Percentiles rank a stretch among this genome's conserved stretches.
These are phyloP conservation scores for Leccinum pachyderme DNA, from an alignment of 1,284 basidiomycete genomes.

Conservation along the genomic window DNA sequence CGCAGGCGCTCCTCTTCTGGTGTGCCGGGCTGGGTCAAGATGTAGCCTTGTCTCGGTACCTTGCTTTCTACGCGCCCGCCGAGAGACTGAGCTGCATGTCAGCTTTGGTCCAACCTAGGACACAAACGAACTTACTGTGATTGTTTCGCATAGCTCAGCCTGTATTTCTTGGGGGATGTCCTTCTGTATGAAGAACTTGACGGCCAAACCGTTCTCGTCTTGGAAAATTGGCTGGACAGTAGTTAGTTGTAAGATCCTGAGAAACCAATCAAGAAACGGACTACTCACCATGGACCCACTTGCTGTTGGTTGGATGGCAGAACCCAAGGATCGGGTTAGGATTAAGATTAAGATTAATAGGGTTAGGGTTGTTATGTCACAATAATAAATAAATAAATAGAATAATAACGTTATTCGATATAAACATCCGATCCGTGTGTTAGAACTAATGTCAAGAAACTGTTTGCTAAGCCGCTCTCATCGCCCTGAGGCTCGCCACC, in stretches of 20 bases:
- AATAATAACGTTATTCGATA: neutral
- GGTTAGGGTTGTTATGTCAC: slow-evolving; percentile 26
- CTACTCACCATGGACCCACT: slow-evolving; percentile 26
- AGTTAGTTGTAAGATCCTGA: slow-evolving; percentile 4
- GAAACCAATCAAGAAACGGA: neutral
- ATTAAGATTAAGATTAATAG: slow-evolving; percentile 15
- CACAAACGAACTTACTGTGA: slow-evolving; percentile 46
- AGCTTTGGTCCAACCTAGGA: slow-evolving; percentile 3
- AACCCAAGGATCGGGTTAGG: slow-evolving; percentile 37
- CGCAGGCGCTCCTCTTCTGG: slow-evolving; percentile 69
- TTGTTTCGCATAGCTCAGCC: slow-evolving; percentile 63
- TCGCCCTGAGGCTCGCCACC: slow-evolving; percentile 47
- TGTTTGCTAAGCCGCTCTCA: slow-evolving; percentile 36
- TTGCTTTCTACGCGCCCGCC: slow-evolving; percentile 75
- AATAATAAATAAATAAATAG: neutral
- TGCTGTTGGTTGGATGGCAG: slow-evolving; percentile 1
- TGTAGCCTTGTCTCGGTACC: slow-evolving; percentile 70
- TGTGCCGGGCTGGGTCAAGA: slow-evolving; percentile 66
- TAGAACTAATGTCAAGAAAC: neutral
- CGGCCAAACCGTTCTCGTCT: slow-evolving; percentile 56
- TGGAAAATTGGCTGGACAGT: slow-evolving; percentile 60
- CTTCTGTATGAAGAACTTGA: slow-evolving; percentile 81
- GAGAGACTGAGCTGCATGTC: slow-evolving; percentile 44
- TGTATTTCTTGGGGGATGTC: slow-evolving; percentile 69
- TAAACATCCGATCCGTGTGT: neutral